Base-by-base conservation (phyloP, 2,329 filamentous ascomycete genomes). In the Cladosporium sp. region DNA sequence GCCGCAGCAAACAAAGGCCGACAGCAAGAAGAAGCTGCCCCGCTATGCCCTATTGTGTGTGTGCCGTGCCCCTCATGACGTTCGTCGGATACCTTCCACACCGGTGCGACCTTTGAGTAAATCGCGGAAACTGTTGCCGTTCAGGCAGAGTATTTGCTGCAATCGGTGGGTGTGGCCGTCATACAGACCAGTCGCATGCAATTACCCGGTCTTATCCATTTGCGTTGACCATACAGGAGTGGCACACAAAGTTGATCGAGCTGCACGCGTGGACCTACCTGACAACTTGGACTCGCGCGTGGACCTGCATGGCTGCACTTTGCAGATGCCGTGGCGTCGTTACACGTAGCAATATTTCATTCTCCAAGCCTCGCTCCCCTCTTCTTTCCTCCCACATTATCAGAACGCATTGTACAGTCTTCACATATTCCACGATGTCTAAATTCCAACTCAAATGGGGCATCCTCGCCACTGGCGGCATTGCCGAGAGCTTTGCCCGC, bases 401-500 rank as follows among this genome's bases (percentile, higher is more conserved):
- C 36, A 36, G n/a, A 55, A 15, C 15, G 36, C 10, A 19, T 9
- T 19, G 10, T 3, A 15, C 8, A 24, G 8, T 12, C 22, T 32
- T 17, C 22, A 20, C 37, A 35, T 39, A 47, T 9, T 32, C 24
- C 17, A 61, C 40, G 34, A 71, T 71, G 69, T 68, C 66, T 40
- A 70, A 69, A 44, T 71, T 66, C 60, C 65, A 69, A 50, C 61
- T 71, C 55, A 70, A 68, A 64, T 71, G 69, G 69, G 69, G 77
- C 51, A 79, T 80, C 60, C 72, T 79, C 24, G 77, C 76, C 9
- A 79, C 77, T 3, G 77, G 77, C 60, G 76, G 73, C 58, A 79
- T 79, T 57, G 77, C 77, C 42, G 64, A 74, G 60, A 76, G 75
- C 55, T 79, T 94, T 76, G 83, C 86, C 67, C 86, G 87, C 73